A percentile compares a stretch with the other conserved stretches of the same genome.
phyloP scores from a whole-genome alignment of 768 basidiomycete genomes.

The Mycena alexandri region DNA sequence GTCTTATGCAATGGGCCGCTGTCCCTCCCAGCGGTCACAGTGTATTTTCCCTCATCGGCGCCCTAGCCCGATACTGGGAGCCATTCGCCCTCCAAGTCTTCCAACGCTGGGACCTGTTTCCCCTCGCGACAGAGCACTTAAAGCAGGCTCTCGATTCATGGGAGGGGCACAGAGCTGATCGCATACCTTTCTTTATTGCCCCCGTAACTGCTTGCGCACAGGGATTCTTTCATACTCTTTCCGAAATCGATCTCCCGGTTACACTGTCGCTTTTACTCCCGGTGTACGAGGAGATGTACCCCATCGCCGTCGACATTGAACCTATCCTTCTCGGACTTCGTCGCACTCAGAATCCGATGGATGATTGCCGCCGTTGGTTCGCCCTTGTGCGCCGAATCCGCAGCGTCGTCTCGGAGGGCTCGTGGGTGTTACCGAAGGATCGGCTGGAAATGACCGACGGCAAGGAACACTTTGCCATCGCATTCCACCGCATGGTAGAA shows the following conservation, averaged over 20 bases:
- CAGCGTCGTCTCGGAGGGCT: background rate
- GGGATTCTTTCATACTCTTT: slow-evolving; percentile 8
- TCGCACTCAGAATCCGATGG: background rate
- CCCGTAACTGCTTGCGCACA: slow-evolving; percentile 8
- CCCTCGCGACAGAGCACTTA: background rate
- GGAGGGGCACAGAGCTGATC: too few relatives aligned
- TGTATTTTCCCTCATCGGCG: slow-evolving; percentile 17
- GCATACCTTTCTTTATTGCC: background rate
- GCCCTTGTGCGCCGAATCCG: background rate
- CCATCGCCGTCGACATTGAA: slow-evolving; percentile 1
- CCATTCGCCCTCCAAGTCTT: background rate
- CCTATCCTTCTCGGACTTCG: slow-evolving; percentile 1
- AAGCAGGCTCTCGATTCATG: background rate
- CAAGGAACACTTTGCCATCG: background rate
- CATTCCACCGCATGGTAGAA: slow-evolving; percentile 5
- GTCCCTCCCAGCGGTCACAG: background rate
- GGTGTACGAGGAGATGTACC: slow-evolving; percentile 11
- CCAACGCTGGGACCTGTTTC: background rate
- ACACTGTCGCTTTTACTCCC: background rate
- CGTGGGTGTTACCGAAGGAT: background rate
- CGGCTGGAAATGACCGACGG: background rate
- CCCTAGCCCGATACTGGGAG: slow-evolving; percentile 12
- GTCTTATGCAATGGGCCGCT: slow-evolving; percentile 3
- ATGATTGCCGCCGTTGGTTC: slow-evolving; percentile 5
- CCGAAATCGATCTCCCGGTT: background rate